Conservation (phyloP, 179 eudicot genomes). For the Vitellaria paradoxa region DNA sequence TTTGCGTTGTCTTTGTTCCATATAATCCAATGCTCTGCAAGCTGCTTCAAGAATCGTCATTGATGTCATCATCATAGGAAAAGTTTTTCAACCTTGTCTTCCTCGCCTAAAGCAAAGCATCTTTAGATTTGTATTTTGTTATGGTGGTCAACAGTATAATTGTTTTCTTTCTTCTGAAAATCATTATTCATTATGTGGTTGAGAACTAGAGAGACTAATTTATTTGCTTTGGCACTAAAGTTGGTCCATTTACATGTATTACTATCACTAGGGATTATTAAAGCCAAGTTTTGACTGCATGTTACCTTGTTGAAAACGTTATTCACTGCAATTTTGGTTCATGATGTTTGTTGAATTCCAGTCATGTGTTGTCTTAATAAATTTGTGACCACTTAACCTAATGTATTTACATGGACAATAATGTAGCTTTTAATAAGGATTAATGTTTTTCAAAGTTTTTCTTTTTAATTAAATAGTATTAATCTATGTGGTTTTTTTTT, state of each 20-base stretch:
- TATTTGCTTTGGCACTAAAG: too few relatives aligned
- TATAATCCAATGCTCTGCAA: too few relatives aligned
- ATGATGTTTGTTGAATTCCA: not conserved
- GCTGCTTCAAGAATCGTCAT: too few relatives aligned
- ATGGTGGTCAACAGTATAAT: too few relatives aligned
- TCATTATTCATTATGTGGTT: too few relatives aligned
- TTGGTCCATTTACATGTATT: not conserved
- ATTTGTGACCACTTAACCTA: not conserved
- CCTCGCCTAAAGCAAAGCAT: too few relatives aligned
- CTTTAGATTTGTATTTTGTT: too few relatives aligned
- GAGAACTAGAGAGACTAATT: too few relatives aligned
- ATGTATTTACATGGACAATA: not conserved
- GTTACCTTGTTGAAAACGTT: not conserved
- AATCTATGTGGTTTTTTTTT: constrained; percentile 11
- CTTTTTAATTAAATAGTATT: not conserved
- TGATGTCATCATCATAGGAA: too few relatives aligned
- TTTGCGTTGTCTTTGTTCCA: too few relatives aligned
- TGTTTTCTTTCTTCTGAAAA: too few relatives aligned
- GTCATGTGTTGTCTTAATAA: not conserved
- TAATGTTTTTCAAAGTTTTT: not conserved
- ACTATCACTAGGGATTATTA: not conserved
- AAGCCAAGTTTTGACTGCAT: not conserved
- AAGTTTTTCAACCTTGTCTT: too few relatives aligned
- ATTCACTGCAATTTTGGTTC: not conserved
- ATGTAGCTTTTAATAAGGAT: not conserved